Evolutionary conservation across 352 stramenopile genomes (phyloP).

Genomic region (Globisporangium ultimum): DNA sequence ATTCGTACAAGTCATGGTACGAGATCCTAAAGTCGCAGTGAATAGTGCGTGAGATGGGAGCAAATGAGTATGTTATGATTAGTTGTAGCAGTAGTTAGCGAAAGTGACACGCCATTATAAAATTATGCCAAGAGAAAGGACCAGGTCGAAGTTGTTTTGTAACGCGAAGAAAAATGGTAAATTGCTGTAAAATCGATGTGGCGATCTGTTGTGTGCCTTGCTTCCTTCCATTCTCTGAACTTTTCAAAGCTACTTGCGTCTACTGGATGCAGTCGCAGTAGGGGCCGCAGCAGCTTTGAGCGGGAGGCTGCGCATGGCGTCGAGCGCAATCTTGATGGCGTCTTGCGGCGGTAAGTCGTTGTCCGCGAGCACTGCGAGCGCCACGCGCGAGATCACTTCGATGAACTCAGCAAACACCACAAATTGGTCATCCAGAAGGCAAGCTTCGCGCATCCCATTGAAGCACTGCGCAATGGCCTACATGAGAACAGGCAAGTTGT

Average conservation of each 20-base stretch:
- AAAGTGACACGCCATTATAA: background rate
- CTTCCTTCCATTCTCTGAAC: background rate
- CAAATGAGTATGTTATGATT: no score
- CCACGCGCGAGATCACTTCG: slow-evolving; percentile 63
- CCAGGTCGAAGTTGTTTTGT: no score
- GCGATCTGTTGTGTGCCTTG: no score
- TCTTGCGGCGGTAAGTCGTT: slow-evolving; percentile 57
- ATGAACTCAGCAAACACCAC: slow-evolving; percentile 78
- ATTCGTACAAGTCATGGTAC: slow-evolving; percentile 69
- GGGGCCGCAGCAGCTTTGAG: slow-evolving; percentile 12
- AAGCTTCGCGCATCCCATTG: slow-evolving; percentile 32
- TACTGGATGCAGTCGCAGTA: background rate
- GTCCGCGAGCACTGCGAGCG: slow-evolving; percentile 53
- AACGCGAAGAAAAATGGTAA: no score
- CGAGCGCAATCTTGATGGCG: slow-evolving; percentile 72
- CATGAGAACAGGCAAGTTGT: background rate
- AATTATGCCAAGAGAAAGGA: no score
- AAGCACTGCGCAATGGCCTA: slow-evolving; percentile 67
- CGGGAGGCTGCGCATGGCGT: slow-evolving; percentile 63
- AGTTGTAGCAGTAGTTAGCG: background rate
- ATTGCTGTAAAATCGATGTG: no score
- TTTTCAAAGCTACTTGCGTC: slow-evolving; percentile 25
- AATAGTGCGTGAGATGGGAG: background rate
- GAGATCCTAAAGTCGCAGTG: slow-evolving; percentile 52
- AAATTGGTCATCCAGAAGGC: slow-evolving; percentile 28